Evolutionary conservation across 2,329 filamentous ascomycete species (phyloP).

Genomic region (Alternaria sp.): DNA sequence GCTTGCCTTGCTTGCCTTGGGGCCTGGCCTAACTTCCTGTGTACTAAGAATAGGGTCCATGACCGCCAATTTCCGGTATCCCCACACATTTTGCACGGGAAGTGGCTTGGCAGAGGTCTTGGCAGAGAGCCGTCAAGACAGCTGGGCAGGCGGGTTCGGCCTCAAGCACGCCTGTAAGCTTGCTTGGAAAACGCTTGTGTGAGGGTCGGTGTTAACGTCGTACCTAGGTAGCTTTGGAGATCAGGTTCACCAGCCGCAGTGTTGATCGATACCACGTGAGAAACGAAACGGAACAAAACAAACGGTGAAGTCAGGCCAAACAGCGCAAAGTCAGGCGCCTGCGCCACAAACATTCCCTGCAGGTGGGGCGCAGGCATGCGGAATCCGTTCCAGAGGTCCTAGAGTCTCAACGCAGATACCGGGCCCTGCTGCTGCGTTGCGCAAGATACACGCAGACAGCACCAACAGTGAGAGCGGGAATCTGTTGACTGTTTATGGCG

Average conservation of each 20-base stretch:
- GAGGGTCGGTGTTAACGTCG: too few species aligned
- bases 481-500: too few species aligned
- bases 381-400: not conserved
- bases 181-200: slow-evolving; percentile 24
- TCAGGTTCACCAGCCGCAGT: too few species aligned
- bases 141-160: not conserved
- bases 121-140: slow-evolving; percentile 14
- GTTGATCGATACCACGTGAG: too few species aligned
- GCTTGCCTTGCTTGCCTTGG: not conserved
- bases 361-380: not conserved
- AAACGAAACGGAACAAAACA: not conserved
- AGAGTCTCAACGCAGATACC: not conserved
- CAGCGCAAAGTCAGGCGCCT: not conserved
- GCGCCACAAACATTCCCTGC: not conserved
- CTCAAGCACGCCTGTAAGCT: slow-evolving; percentile 15
- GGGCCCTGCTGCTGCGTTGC: not conserved
- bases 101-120: slow-evolving; percentile 10
- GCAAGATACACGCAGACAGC: not conserved
- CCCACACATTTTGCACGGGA: slow-evolving; percentile 9
- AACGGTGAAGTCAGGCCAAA: not conserved
- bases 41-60: not conserved
- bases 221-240: too few species aligned
- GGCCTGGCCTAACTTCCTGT: not conserved
- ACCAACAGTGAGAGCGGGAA: too few species aligned
- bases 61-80: slow-evolving; percentile 9